Conservation (phyloP, 805 yeast species). For the Isabelozyma rhagii region DNA sequence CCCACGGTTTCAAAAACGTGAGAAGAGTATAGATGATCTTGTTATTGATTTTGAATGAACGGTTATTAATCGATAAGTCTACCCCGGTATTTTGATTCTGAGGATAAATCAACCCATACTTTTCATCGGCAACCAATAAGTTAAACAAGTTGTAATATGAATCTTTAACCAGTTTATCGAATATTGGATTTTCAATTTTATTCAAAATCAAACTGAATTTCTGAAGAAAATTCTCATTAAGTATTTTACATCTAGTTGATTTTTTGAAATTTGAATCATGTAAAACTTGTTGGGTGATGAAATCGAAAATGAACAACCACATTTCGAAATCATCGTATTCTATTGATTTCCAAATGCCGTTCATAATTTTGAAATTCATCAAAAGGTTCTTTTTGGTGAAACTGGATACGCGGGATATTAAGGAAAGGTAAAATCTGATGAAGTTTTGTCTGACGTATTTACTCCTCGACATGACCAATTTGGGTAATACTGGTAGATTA, state of each 20-base stretch:
- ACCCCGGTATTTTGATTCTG: conserved; percentile 45
- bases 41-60: conserved; percentile 60
- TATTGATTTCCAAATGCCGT: conserved; percentile 66
- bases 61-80: conserved; percentile 45
- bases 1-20: conserved; percentile 76
- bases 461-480: conserved; percentile 52
- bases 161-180: not conserved
- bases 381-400: conserved; percentile 64
- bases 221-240: conserved; percentile 72
- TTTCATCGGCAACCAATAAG: conserved; percentile 46
- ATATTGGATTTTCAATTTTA: conserved; percentile 14
- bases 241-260: conserved; percentile 66
- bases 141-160: not conserved
- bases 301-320: conserved; percentile 38
- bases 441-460: conserved; percentile 55
- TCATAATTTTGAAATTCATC: conserved; percentile 49
- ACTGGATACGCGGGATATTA: conserved; percentile 49
- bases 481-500: conserved; percentile 57
- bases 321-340: conserved; percentile 48
- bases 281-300: conserved; percentile 51
- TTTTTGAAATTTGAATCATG: conserved; percentile 60
- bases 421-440: conserved; percentile 56
- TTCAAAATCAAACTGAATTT: conserved; percentile 51
- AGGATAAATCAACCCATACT: conserved; percentile 44
- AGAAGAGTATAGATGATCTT: conserved; percentile 62